Base-by-base conservation (phyloP, 768 basidiomycete species). In the Polyporus arcularius region DNA sequence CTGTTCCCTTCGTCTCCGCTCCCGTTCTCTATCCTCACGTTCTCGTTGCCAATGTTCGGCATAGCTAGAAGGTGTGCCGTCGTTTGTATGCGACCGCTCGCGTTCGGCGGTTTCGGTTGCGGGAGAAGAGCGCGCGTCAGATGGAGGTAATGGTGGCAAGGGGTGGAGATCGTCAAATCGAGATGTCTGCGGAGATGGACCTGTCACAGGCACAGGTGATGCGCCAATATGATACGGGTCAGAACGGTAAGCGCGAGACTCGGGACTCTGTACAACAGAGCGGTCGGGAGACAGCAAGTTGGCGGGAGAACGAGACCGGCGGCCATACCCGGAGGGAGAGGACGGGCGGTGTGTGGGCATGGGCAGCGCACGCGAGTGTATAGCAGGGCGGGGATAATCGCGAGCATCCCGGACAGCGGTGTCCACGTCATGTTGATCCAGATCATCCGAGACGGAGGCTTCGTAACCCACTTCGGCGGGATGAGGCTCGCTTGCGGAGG, bases 401-500 rank as follows among this genome's bases (percentile, higher is more conserved):
- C 48, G 53, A 28, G 35, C 42, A 26, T 61, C 60, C 14, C 60
- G 54, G 35, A 30, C 31, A 26, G 21, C 70, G 50, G 74, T 67
- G 55, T 85, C 80, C 60, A 80, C 75, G 68, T 86, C 86, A 49
- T 76, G 76, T 70, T 82, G 80, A 50, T 90, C 87, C 52, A 84
- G 72, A 70, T 90, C 89, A 66, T 80, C 78, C 48, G 78, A 80
- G 53, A 77, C 74, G 15, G 81, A 79, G 28, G 86, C 87, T 58
- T 92, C 89, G 68, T 90, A 89, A n/a, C 87, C 88, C 38, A 83
- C 77, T 16, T 78, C 72, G 0, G 73, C 74, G 51, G 86, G 85
- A 28, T 78, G 78, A 40, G 79, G 80, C 62, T 89, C 87, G 66
- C 85, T 87, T 43, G 84, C 75, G 15, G 90, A 91, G 15, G 90